A percentile compares a stretch with the other conserved stretches of the same genome.
phyloP scores from a whole-genome alignment of 75 land plant species.

The Pinus taeda region DNA sequence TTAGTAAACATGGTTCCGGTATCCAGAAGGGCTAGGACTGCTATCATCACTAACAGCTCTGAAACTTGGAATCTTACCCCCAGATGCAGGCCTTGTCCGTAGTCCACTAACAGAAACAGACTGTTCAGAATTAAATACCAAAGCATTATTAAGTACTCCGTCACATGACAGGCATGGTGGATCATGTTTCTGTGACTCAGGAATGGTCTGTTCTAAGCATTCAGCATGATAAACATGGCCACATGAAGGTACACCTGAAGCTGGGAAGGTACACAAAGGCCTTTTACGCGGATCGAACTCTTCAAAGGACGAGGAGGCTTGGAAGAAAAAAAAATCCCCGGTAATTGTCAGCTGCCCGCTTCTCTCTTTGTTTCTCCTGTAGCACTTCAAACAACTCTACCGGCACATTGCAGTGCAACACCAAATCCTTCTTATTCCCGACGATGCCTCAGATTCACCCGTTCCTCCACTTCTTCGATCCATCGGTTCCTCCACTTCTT shows the following conservation, averaged over 20 bases:
- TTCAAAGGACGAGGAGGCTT: too few species aligned
- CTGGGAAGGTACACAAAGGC: too few species aligned
- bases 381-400: too few species aligned
- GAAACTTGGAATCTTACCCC: slow-evolving; percentile 28
- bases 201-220: slow-evolving; percentile 27
- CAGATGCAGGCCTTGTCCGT: slow-evolving; percentile 14
- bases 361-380: too few species aligned
- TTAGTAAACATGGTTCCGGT: slow-evolving; percentile 42
- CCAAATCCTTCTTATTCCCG: too few species aligned
- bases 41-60: slow-evolving; percentile 27
- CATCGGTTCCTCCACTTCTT: too few species aligned
- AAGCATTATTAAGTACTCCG: neutral
- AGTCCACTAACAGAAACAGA: slow-evolving; percentile 14
- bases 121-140: slow-evolving; percentile 16
- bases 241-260: slow-evolving; percentile 21
- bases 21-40: slow-evolving; percentile 18
- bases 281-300: too few species aligned
- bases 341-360: too few species aligned
- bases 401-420: too few species aligned
- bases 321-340: too few species aligned
- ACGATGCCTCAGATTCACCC: too few species aligned
- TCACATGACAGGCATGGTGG: slow-evolving; percentile 27
- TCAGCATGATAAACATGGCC: slow-evolving; percentile 32
- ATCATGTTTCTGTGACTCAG: slow-evolving; percentile 22
- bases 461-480: too few species aligned